These are phyloP conservation scores for Volvariella surrecta DNA, from an alignment of 1,284 basidiomycete species.

Conservation along the genomic window DNA sequence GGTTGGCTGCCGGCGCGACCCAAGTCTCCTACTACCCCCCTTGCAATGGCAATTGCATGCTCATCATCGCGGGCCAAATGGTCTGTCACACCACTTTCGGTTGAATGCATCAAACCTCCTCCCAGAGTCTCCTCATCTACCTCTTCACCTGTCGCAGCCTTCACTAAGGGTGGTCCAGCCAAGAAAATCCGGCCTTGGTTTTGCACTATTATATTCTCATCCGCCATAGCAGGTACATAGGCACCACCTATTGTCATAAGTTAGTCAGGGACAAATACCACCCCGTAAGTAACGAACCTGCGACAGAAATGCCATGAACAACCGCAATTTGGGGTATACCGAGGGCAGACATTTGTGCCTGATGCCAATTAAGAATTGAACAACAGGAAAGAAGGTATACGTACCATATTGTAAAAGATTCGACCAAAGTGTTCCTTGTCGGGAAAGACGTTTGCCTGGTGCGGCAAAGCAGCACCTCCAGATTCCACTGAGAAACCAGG, in stretches of 20 bases:
- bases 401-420: slow-evolving; percentile 95
- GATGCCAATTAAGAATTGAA: slow-evolving; percentile 5
- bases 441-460: slow-evolving; percentile 89
- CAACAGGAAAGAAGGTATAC: slow-evolving; percentile 11
- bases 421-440: slow-evolving; percentile 92
- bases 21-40: slow-evolving; percentile 76
- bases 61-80: slow-evolving; percentile 86
- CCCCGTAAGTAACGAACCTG: slow-evolving; percentile 33
- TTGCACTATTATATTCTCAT: slow-evolving; percentile 91
- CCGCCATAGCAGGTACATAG: slow-evolving; percentile 95
- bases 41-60: slow-evolving; percentile 80
- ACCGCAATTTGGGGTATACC: slow-evolving; percentile 90
- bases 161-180: slow-evolving; percentile 93
- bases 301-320: slow-evolving; percentile 92
- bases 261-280: neutral
- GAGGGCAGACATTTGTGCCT: slow-evolving; percentile 87
- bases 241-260: slow-evolving; percentile 61
- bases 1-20: slow-evolving; percentile 48
- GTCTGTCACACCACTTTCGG: slow-evolving; percentile 90
- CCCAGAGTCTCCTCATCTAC: slow-evolving; percentile 92
- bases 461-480: slow-evolving; percentile 87
- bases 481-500: slow-evolving; percentile 87
- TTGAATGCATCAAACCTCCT: slow-evolving; percentile 91
- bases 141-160: slow-evolving; percentile 90
- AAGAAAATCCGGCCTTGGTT: slow-evolving; percentile 94